Evolutionary conservation across 306 rosid genomes (phyloP).

Genomic region (Styphnolobium japonicum): DNA sequence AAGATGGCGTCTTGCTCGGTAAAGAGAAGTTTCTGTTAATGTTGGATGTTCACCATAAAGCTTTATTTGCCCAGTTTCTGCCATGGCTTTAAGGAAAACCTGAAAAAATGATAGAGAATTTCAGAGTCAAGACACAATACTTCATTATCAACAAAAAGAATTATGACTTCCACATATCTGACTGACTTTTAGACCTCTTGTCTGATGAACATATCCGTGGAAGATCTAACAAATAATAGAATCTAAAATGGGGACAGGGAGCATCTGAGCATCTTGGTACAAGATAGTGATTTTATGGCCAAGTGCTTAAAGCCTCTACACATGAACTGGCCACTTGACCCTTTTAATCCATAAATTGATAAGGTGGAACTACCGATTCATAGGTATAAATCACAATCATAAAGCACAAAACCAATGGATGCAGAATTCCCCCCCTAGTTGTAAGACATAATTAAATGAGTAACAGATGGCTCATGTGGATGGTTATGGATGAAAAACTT

Average conservation of each 20-base stretch:
- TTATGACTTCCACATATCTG: neutral
- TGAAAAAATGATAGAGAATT: conserved; percentile 28
- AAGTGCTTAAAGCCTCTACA: neutral
- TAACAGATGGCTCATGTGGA: neutral
- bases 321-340: conserved; percentile 4
- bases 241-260: neutral
- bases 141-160: conserved; percentile 2
- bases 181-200: neutral
- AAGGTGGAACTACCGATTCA: neutral
- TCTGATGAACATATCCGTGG: neutral
- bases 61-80: conserved; percentile 89
- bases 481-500: neutral
- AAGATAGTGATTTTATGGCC: neutral
- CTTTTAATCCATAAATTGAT: neutral
- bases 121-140: conserved; percentile 10
- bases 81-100: conserved; percentile 99
- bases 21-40: conserved; percentile 83
- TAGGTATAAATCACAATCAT: neutral
- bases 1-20: conserved; percentile 90
- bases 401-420: conserved; percentile 14
- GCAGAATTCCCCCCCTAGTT: neutral
- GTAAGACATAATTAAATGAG: neutral
- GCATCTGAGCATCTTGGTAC: neutral
- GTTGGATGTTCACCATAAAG: conserved; percentile 86
- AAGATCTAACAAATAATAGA: neutral